Base-by-base conservation (phyloP, 2,329 filamentous ascomycete species). In the Fusarium lyarnte region DNA sequence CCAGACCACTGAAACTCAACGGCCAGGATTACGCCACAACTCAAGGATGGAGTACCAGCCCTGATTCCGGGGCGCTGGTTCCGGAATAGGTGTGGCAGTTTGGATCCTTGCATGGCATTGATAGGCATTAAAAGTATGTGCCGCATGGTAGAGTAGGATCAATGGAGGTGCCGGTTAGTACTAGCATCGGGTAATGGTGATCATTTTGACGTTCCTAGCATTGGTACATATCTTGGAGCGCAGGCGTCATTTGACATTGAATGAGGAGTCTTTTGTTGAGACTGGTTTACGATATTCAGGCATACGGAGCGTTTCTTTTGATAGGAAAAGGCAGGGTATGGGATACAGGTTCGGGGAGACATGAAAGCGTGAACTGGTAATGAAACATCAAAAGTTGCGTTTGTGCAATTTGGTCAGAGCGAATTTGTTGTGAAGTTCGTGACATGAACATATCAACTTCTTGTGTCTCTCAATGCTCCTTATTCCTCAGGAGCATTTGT, bases 151-250 rank as follows among this genome's bases (percentile, higher is more conserved):
- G 45, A 51, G 52, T 63, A 53, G 61, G 62, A 62, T 68, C 43
- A 41, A 66, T 58, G 62, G 62, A 55, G 59, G 42, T 64, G 41
- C 42, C 41, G 39, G 52, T 38, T 46, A 33, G 38, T 58, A 38
- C 45, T 71, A 66, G 62, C 46, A 63, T 72, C 49, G 62, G 62
- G 71, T 71, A 58, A 66, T 52, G 63, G 46, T 54, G 66, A 70
- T 70, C 72, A 64, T 63, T 59, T 38, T 65, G 63, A 57, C 52
- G 54, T 64, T 64, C 57, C 63, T 70, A 36, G 63, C 55, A 51
- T 74, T 62, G 58, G 65, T 64, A 58, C 45, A 71, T 72, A 58
- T 61, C 54, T 55, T 53, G 58, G 63, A 63, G 73, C 59, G 66
- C 45, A 63, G 70, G 68, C 63, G 69, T 76, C 60, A 54, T 66